These are phyloP conservation scores for Podaxis sp. DNA, from an alignment of 768 basidiomycete genomes.

Conservation along the genomic window DNA sequence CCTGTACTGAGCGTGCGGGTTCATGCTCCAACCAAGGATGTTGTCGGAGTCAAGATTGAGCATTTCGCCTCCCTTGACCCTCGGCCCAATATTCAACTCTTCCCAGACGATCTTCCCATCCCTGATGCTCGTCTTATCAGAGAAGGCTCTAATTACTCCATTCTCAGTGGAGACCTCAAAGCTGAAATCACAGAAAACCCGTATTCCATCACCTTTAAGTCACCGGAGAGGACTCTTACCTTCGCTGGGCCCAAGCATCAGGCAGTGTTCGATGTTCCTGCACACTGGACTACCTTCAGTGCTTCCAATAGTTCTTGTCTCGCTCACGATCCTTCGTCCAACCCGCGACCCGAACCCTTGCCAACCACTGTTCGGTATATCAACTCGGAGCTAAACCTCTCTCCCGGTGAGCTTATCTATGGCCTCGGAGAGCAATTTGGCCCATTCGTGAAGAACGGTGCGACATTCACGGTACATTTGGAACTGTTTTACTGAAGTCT, in stretches of 20 bases:
- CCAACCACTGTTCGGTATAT: constrained; percentile 47
- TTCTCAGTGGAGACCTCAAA: constrained; percentile 48
- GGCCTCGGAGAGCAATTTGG: constrained; percentile 77
- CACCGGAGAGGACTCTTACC: constrained; percentile 42
- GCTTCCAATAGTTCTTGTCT: constrained; percentile 58
- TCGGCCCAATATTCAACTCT: constrained; percentile 52
- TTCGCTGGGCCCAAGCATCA: constrained; percentile 56
- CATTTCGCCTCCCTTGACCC: constrained; percentile 47
- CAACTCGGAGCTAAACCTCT: constrained; percentile 59
- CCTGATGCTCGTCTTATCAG: constrained; percentile 39
- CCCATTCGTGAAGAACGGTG: constrained; percentile 74
- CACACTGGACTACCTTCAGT: constrained; percentile 47
- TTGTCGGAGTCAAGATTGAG: constrained; percentile 55
- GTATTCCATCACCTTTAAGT: constrained; percentile 63
- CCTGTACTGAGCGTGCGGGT: constrained; percentile 51
- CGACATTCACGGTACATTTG: constrained; percentile 17
- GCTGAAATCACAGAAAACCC: constrained; percentile 58
- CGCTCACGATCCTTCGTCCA: constrained; percentile 54
- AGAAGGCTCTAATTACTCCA: constrained; percentile 24
- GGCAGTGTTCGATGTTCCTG: constrained; percentile 53
- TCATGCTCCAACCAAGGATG: constrained; percentile 53
- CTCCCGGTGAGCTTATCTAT: constrained; percentile 71
- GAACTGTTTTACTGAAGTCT: constrained; percentile 15
- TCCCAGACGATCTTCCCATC: constrained; percentile 56
- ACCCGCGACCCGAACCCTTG: constrained; percentile 43